Evolutionary conservation across 257 asterid genomes (phyloP).

Genomic region (Gentiana dahurica): DNA sequence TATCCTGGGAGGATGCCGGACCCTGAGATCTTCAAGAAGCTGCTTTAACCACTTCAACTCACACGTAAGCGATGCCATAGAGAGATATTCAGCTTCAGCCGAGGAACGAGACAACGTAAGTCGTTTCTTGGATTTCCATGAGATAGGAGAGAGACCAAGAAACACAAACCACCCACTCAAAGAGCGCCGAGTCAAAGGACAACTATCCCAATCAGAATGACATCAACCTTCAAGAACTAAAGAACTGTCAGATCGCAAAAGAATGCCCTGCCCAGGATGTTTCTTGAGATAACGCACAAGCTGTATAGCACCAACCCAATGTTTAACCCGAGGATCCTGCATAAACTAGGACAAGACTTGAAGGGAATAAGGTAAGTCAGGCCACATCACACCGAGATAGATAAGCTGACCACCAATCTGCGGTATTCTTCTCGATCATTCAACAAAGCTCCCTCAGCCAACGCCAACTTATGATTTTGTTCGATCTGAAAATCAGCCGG

Average conservation of each 20-base stretch:
- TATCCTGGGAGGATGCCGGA: background rate
- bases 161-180: background rate
- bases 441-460: background rate
- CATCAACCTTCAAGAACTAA: too few species aligned
- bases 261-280: background rate
- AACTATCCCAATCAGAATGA: background rate
- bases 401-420: slow-evolving; percentile 1
- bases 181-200: background rate
- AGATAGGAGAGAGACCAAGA: background rate
- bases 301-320: slow-evolving; percentile 1
- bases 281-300: background rate
- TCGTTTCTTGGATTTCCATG: background rate
- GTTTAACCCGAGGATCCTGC: background rate
- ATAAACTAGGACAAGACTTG: slow-evolving; percentile 3
- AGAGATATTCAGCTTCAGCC: background rate
- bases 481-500: background rate
- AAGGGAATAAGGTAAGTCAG: slow-evolving; percentile 2
- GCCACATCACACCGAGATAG: slow-evolving; percentile 2
- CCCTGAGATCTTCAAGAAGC: background rate
- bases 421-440: background rate
- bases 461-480: slow-evolving; percentile 1
- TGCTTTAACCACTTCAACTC: background rate
- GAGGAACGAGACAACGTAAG: background rate
- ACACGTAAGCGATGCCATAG: background rate
- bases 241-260: too few species aligned